A percentile compares a stretch with the other conserved stretches of the same genome.
These are phyloP conservation scores for Termitomyces sp. DNA, from an alignment of 768 basidiomycete species.

Conservation along the genomic window DNA sequence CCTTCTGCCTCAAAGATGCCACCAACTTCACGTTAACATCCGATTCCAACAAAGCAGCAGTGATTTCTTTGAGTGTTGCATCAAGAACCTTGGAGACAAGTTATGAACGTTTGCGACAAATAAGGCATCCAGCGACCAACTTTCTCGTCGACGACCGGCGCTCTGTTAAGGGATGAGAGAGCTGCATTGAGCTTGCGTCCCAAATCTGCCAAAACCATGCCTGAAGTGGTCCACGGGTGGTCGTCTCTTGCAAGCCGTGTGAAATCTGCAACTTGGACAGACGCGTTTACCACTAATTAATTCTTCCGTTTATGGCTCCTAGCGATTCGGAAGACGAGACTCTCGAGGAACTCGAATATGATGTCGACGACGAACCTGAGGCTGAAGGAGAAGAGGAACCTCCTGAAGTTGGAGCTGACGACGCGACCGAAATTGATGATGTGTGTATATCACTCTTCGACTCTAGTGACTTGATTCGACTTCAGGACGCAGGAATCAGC, in stretches of 20 bases:
- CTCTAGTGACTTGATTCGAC: not conserved
- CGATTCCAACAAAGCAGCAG: slow-evolving; percentile 87
- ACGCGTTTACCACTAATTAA: not conserved
- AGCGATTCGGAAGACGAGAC: slow-evolving; percentile 64
- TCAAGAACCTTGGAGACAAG: slow-evolving; percentile 71
- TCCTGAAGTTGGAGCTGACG: slow-evolving; percentile 39
- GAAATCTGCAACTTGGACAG: slow-evolving; percentile 4
- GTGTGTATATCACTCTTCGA: slow-evolving; percentile 33
- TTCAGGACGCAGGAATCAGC: slow-evolving; percentile 43
- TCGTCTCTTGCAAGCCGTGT: slow-evolving; percentile 12
- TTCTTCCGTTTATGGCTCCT: slow-evolving; percentile 31
- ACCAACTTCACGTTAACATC: slow-evolving; percentile 99
- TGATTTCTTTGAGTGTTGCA: slow-evolving; percentile 90
- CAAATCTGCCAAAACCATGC: slow-evolving; percentile 94
- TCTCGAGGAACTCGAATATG: slow-evolving; percentile 55
- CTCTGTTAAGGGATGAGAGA: slow-evolving; percentile 81
- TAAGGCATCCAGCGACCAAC: slow-evolving; percentile 31
- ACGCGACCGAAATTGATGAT: slow-evolving; percentile 66
- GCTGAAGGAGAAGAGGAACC: slow-evolving; percentile 50
- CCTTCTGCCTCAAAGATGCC: slow-evolving; percentile 77
- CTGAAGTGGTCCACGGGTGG: slow-evolving; percentile 16
- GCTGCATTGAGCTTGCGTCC: slow-evolving; percentile 93
- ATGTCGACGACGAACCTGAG: slow-evolving; percentile 40
- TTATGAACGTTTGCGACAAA: slow-evolving; percentile 4
- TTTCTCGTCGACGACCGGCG: slow-evolving; percentile 88